Base-by-base conservation (phyloP, 2,329 filamentous ascomycete genomes). In the Arachnomyces sp. region DNA sequence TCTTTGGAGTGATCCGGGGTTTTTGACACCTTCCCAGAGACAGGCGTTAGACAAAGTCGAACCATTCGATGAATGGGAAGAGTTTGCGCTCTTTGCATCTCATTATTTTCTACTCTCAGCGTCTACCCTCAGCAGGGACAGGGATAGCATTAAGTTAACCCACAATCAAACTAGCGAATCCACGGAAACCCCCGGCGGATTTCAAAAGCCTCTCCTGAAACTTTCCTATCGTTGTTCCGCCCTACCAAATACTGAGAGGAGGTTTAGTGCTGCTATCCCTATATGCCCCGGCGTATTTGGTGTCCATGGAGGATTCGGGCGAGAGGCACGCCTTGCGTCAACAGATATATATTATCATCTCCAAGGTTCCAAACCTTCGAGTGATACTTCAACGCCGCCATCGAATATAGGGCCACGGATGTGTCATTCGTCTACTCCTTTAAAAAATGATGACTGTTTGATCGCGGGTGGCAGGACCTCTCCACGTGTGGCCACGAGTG, bases 61-160 rank as follows among this genome's bases (percentile, higher is more conserved):
- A 55, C 79, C 83, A 1, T 95, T 96, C 56, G 90, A 96, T 59
- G 89, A 95, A 62, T 95, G 87, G 87, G 90, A 96, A 61, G 90
- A 95, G 54, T 88, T 95, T 56, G 80, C 84, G 2, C 68, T 95
- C 1, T 95, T 93, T 59, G 79, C 77, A 2, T 80, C 80, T 28
- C 89, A 95, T 61, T 94, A 95, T 61, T 84, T 89, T 51, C 65
- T 95, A 32, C 70, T 94, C 7, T 70, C 78, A 37, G 86, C 86
- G 11, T 72, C 67, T 31, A 77, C 52, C 47, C 18, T 36, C 35
- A 6, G 34, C 34, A 34, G 5, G 2, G 16, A 5, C 34, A 13
- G 29, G 39, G 7, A 29, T 18, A 13, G 31, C 18, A 16, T 30
- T 25, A 25, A 25, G 21, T 9, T 9, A 25, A 9, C 21, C 9